phyloP scores from a whole-genome alignment of 768 basidiomycete genomes.

The Hygrocybe punicea region DNA sequence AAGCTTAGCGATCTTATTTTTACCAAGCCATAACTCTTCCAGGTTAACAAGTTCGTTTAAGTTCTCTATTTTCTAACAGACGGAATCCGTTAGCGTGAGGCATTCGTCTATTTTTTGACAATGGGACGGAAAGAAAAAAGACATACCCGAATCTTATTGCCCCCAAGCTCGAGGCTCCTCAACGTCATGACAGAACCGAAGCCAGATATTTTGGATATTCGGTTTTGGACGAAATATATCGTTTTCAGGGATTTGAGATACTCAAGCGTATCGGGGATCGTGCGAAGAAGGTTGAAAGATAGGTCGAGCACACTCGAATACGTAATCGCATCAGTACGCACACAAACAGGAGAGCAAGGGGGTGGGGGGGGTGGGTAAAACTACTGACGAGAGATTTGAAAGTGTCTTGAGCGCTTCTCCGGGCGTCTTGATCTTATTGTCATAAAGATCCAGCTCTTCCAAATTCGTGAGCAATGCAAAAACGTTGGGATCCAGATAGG shows the following conservation, averaged over 20 bases:
- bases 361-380: no score
- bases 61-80: slow-evolving; percentile 75
- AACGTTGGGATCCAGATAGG: slow-evolving; percentile 65
- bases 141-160: slow-evolving; percentile 85
- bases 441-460: slow-evolving; percentile 92
- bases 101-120: neutral
- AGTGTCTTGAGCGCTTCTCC: slow-evolving; percentile 62
- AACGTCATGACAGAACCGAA: slow-evolving; percentile 56
- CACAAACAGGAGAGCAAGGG: neutral
- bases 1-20: slow-evolving; percentile 91
- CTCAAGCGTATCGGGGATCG: slow-evolving; percentile 60
- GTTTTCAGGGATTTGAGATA: slow-evolving; percentile 62
- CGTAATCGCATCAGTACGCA: neutral
- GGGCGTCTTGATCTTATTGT: slow-evolving; percentile 83
- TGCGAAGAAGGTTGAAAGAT: slow-evolving; percentile 87
- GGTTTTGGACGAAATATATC: slow-evolving; percentile 95
- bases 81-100: neutral
- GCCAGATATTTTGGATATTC: slow-evolving; percentile 74
- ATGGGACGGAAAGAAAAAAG: neutral
- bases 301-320: slow-evolving; percentile 72
- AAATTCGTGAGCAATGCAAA: slow-evolving; percentile 64
- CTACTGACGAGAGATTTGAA: slow-evolving; percentile 53
- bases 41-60: slow-evolving; percentile 76
- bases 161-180: slow-evolving; percentile 86
- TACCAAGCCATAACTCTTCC: slow-evolving; percentile 94